phyloP scores from a whole-genome alignment of 331 rosid species.

The Saraca asoca region DNA sequence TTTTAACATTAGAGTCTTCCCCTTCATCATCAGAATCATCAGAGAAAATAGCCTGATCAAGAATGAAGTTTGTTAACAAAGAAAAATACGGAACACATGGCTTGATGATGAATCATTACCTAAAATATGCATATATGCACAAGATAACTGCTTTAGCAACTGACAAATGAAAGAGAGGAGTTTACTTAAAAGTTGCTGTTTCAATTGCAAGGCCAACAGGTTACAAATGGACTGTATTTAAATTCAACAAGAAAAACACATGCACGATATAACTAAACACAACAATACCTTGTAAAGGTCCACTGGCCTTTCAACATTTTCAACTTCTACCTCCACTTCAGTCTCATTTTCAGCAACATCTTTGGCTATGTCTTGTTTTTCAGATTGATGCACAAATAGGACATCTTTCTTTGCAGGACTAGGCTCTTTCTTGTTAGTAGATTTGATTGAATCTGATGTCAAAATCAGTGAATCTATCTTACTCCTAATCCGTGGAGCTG shows the following conservation, averaged over 20 bases:
- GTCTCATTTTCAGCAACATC: slow-evolving; percentile 45
- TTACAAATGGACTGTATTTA: not conserved
- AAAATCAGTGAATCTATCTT: slow-evolving; percentile 85
- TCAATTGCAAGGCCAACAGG: not conserved
- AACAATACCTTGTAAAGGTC: slow-evolving; percentile 88
- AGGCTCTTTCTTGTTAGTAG: slow-evolving; percentile 53
- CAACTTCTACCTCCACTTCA: slow-evolving; percentile 67
- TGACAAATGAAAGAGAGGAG: slow-evolving; percentile 1
- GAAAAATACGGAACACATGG: not conserved
- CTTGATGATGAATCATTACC: slow-evolving; percentile 20
- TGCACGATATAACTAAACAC: not conserved
- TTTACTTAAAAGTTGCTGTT: slow-evolving; percentile 6
- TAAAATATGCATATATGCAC: slow-evolving; percentile 12
- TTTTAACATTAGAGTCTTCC: slow-evolving; percentile 47
- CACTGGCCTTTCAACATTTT: slow-evolving; percentile 90
- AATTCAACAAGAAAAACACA: not conserved
- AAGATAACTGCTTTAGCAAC: slow-evolving; percentile 27
- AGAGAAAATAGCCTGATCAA: slow-evolving; percentile 89
- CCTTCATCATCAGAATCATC: slow-evolving; percentile 85
- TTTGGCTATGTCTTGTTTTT: slow-evolving; percentile 40
- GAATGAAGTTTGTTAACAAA: slow-evolving; percentile 26
- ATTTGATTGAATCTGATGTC: slow-evolving; percentile 75
- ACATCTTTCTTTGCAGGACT: slow-evolving; percentile 41
- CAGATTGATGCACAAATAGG: slow-evolving; percentile 40
- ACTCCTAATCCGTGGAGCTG: slow-evolving; percentile 85